Percentiles rank a stretch among this genome's conserved stretches.
Conservation (phyloP, 768 basidiomycete genomes). For the Hypholoma sublateritium region DNA sequence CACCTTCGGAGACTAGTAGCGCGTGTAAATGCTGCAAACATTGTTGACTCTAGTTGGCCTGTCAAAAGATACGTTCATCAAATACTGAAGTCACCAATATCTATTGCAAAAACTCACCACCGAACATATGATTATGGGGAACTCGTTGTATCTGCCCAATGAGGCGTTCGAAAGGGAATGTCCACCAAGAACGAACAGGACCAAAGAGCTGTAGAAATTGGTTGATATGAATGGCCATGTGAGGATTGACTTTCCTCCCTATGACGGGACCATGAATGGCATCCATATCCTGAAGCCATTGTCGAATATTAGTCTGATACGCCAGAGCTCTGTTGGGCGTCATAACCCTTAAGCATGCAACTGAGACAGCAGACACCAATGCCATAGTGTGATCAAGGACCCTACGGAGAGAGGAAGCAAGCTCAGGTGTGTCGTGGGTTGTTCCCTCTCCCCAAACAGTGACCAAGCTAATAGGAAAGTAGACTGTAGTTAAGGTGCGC, state of each 20-base stretch:
- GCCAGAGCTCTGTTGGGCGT: neutral
- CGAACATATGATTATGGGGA: constrained; percentile 21
- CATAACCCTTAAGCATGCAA: neutral
- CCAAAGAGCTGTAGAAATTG: constrained; percentile 25
- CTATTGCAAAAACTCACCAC: constrained; percentile 7
- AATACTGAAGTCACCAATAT: too few species aligned
- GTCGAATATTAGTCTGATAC: neutral
- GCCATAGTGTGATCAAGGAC: constrained; percentile 14
- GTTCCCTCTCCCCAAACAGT: constrained; percentile 24
- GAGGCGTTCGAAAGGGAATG: constrained; percentile 32
- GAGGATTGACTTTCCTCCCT: constrained; percentile 14
- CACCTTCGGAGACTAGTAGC: constrained; percentile 6
- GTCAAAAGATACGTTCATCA: too few species aligned
- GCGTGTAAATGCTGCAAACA: constrained; percentile 2
- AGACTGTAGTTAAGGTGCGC: constrained; percentile 24
- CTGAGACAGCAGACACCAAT: constrained; percentile 5
- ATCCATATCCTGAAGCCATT: neutral
- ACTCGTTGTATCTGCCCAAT: constrained; percentile 31
- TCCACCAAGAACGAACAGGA: constrained; percentile 34
- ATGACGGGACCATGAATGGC: neutral
- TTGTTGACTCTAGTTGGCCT: constrained; percentile 15
- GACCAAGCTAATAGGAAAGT: constrained; percentile 32
- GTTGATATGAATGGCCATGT: constrained; percentile 25
- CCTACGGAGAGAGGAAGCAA: neutral
- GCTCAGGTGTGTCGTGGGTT: neutral